These are phyloP conservation scores for Trichoderma semiorbis DNA, from an alignment of 2,329 filamentous ascomycete genomes.

Conservation along the genomic window DNA sequence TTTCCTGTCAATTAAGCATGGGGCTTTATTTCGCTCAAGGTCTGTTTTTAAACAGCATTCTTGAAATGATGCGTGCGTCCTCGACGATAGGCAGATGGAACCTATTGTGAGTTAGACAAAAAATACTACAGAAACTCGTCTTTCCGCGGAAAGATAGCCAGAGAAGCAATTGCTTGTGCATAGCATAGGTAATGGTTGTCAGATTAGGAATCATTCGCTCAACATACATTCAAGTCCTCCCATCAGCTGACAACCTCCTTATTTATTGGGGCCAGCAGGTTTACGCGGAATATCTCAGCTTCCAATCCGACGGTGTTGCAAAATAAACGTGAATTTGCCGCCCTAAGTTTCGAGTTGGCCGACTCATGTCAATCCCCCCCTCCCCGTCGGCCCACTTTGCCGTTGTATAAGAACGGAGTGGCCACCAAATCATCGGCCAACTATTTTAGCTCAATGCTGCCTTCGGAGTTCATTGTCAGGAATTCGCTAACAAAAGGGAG, in stretches of 20 bases:
- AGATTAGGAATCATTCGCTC: not conserved
- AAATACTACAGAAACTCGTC: not conserved
- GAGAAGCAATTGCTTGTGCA: not conserved
- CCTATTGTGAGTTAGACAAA: not conserved
- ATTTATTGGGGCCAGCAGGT: not conserved
- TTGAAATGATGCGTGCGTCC: not conserved
- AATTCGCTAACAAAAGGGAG: not conserved
- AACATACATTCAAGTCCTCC: not conserved
- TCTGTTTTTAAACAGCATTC: accelerated
- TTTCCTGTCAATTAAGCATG: too few relatives aligned
- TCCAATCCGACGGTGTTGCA: not conserved
- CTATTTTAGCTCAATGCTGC: not conserved
- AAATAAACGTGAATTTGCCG: not conserved
- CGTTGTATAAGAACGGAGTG: not conserved
- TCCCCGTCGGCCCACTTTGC: not conserved
- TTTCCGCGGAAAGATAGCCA: not conserved
- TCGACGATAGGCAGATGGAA: not conserved
- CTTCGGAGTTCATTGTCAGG: not conserved
- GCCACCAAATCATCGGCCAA: not conserved
- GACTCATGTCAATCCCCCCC: not conserved
- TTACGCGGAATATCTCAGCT: not conserved
- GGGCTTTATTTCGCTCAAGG: not conserved
- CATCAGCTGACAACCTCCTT: not conserved
- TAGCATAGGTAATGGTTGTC: not conserved
- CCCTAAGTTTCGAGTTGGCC: not conserved